Base-by-base conservation (phyloP, 371 early-diverging fungal genomes). In the Mortierella sp. region DNA sequence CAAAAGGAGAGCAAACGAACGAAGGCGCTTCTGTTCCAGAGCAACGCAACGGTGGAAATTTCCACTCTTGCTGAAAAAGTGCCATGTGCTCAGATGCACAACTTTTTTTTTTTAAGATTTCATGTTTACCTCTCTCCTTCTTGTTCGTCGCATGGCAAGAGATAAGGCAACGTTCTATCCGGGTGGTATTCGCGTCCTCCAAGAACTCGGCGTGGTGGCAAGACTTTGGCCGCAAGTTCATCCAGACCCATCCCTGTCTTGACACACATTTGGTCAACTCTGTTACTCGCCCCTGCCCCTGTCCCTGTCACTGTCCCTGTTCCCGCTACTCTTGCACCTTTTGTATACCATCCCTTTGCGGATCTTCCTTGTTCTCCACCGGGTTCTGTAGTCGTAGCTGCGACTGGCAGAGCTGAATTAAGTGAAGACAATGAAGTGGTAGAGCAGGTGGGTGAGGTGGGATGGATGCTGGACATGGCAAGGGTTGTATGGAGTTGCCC, bases 101-200 rank as follows among this genome's bases (percentile, higher is more conserved):
- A 21, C 47, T 57, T 18, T 29, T 0, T n/a, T 53, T 53, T 18
- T n/a, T 7, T n/a, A n/a, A n/a, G n/a, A n/a, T n/a, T n/a, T n/a
- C n/a, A n/a, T n/a, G n/a, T n/a, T 55, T 72, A 72, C 80, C 80
- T 62, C 23, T 79, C 80, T 6, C 73, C 55, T 43, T 79, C 80
- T 45, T 79, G 80, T 61, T 79, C 80, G 53, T 79, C 80, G 29
- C 80, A 79, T 2, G 80, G 80, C 67, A 79, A 25, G 14, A 79
- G 73, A 64, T 79, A 79, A 15, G 80, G 80, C 16, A 79, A 57
- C 0, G 80, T 79, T 63, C 66, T 72, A 29, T 79, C 80, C 23
- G 80, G 73, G 28, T 73, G 55, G 28, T 79, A 79, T 29, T 79
- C 80, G 12, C 80, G 80, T 0, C 80, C 73, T 16, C 80, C 70